Conservation (phyloP, 176 grass and related monocot species). For the Zizania latifolia region DNA sequence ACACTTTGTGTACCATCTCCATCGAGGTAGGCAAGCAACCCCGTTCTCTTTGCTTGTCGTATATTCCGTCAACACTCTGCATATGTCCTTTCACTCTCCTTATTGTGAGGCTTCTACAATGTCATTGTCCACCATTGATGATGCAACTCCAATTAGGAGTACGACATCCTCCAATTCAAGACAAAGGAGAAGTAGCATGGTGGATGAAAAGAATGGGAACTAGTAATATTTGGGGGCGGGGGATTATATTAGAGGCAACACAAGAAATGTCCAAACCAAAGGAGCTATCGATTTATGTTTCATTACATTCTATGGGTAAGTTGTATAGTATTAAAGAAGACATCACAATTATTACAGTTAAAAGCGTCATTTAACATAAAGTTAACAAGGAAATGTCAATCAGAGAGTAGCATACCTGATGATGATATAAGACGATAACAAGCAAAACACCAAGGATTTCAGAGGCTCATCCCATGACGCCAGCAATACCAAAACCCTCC, state of each 20-base stretch:
- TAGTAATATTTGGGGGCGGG: neutral
- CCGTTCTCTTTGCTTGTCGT: no score
- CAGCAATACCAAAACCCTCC: slow-evolving; percentile 55
- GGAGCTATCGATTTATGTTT: neutral
- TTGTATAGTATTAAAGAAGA: slow-evolving; percentile 1
- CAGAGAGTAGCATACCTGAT: slow-evolving; percentile 46
- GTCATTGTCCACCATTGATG: no score
- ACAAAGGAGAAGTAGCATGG: neutral
- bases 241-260: no score
- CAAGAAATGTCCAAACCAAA: no score
- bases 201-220: neutral
- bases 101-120: no score
- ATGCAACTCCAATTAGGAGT: neutral
- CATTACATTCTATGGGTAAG: neutral
- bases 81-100: no score
- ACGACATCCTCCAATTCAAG: neutral
- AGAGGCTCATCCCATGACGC: slow-evolving; percentile 81
- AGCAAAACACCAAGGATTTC: slow-evolving; percentile 76
- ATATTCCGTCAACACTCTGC: no score
- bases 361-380: slow-evolving; percentile 10
- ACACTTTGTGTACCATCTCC: no score
- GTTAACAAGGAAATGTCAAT: neutral
- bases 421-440: slow-evolving; percentile 57
- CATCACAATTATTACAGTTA: neutral
- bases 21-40: no score